These are phyloP conservation scores for Phytopythium boreale DNA, from an alignment of 352 stramenopile species.

Conservation along the genomic window DNA sequence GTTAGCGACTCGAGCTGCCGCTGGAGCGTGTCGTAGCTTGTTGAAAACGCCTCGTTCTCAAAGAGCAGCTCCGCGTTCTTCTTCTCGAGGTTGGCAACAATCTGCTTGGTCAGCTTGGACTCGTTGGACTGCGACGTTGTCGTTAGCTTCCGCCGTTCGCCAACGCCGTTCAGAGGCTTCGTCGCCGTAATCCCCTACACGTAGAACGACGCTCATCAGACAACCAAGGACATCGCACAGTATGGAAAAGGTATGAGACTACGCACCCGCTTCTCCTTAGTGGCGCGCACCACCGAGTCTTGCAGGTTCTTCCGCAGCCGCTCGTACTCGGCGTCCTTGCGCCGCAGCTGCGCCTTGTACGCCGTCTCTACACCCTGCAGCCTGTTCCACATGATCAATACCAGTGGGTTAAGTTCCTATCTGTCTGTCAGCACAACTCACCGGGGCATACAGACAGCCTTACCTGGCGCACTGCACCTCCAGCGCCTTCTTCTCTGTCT, in stretches of 20 bases:
- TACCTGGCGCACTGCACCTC: conserved; percentile 67
- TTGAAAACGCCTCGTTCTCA: conserved; percentile 62
- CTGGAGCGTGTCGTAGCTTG: conserved; percentile 54
- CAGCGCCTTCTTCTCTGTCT: conserved; percentile 63
- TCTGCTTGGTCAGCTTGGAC: conserved; percentile 52
- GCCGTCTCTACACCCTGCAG: conserved; percentile 73
- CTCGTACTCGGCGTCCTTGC: conserved; percentile 76
- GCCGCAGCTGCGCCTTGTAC: conserved; percentile 69
- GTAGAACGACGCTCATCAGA: not conserved
- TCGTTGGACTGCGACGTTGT: conserved; percentile 43
- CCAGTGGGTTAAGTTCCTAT: not conserved
- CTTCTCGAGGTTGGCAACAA: conserved; percentile 59
- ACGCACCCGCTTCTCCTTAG: conserved; percentile 58
- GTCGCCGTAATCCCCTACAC: conserved; percentile 38
- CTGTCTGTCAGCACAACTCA: not conserved
- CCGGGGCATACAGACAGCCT: not conserved
- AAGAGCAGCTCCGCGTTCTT: conserved; percentile 60
- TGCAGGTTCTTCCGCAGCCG: conserved; percentile 70
- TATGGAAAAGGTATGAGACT: not conserved
- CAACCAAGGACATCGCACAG: conserved; percentile 2
- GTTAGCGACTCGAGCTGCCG: conserved; percentile 59
- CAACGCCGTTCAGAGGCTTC: conserved; percentile 41
- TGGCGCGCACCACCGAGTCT: conserved; percentile 38
- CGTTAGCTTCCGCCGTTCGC: conserved; percentile 30
- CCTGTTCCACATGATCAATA: conserved; percentile 10